phyloP scores from a whole-genome alignment of 2,329 filamentous ascomycete species.

The Fusarium albidum region DNA sequence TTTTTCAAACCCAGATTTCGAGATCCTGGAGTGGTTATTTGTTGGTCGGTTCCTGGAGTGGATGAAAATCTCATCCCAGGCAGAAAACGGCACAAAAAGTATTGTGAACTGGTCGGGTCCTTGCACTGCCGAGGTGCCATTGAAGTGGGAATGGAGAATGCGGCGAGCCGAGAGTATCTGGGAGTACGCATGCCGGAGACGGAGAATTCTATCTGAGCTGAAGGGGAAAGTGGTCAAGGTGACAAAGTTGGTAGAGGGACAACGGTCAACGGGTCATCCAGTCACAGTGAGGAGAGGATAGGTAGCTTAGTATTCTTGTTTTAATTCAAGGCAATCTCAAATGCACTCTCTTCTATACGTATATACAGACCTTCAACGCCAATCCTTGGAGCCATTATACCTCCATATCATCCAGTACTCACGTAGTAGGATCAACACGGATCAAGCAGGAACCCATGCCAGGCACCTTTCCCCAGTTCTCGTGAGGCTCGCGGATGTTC shows the following conservation, averaged over 20 bases:
- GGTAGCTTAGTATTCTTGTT: too few relatives aligned
- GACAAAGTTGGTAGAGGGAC: too few relatives aligned
- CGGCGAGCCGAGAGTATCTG: neutral
- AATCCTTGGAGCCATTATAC: neutral
- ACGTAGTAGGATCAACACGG: conserved; percentile 29
- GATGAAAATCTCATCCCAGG: neutral
- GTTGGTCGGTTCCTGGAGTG: neutral
- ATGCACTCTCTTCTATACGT: too few relatives aligned
- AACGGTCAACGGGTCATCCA: too few relatives aligned
- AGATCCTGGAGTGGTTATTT: neutral
- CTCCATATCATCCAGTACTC: neutral
- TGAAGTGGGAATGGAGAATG: conserved; percentile 10
- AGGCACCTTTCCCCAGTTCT: conserved; percentile 43
- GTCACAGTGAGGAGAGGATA: too few relatives aligned
- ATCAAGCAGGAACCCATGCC: conserved; percentile 50
- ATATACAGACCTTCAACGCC: too few relatives aligned
- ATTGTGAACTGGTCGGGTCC: neutral
- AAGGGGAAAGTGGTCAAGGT: neutral
- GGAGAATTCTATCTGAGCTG: neutral
- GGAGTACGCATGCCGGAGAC: neutral
- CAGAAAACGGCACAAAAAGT: neutral
- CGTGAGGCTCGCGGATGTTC: conserved; percentile 49
- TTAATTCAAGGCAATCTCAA: too few relatives aligned
- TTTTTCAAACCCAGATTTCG: neutral
- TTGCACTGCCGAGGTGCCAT: neutral